Base-by-base conservation (phyloP, 768 basidiomycete species). In the Rubroboletus pulcherrimus region DNA sequence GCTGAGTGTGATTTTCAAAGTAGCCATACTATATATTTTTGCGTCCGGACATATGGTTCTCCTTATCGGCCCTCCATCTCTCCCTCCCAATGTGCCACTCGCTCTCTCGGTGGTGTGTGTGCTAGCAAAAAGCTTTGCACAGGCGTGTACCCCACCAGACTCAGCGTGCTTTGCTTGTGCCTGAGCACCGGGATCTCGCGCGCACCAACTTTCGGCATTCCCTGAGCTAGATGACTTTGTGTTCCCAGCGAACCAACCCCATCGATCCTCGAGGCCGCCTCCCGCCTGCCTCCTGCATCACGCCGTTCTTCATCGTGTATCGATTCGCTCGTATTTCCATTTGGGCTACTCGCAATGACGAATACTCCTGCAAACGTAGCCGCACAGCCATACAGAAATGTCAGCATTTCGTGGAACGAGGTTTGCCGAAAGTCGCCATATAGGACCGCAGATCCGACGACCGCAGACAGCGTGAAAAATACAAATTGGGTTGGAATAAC, bases 401-500 rank as follows among this genome's bases (percentile, higher is more conserved):
- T 91, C 46, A 93, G 77, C 55, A 90, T 80, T 64, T 89, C 83
- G 68, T 93, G 88, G 68, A 93, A 89, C 10, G 82, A 81, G 12
- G 91, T 85, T 57, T 82, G 83, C 61, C 83, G 79, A 74, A 99
- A 99, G 71, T 99, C 96, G 26, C 91, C 89, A 67, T 96, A 99
- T 1, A 99, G 80, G 15, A 99, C 86, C 2, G 91, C 93, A 5
- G 93, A 95, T 29, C 95, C 96, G 53, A 91, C 75, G 62, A 99
- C 95, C 5, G 92, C 93, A 5, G 91, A 93, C 35, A 98, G 77
- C 26, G 91, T 95, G 75, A 98, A 98, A 53, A 93, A 79, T 31
- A 96, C 93, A 69, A 97, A 98, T 76, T 98, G 95, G 14, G 86
- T 87, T 5, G 95, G 96, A 59, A 98, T 92, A 26, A 98, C 95